Evolutionary conservation across 164 flowering plant genomes (phyloP).

Genomic region (Euptelea pleiosperma): DNA sequence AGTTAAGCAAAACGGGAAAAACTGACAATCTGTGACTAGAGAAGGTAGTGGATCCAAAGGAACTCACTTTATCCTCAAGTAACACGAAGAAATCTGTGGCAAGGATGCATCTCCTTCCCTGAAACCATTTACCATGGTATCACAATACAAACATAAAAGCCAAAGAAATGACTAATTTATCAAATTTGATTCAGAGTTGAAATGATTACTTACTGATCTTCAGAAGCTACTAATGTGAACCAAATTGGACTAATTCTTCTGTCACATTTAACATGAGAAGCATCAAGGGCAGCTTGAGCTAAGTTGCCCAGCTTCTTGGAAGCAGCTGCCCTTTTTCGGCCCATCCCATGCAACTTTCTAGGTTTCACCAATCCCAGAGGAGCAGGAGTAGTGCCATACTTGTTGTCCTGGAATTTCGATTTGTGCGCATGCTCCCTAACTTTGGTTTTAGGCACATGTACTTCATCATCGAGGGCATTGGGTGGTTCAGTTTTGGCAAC

Average conservation of each 20-base stretch:
- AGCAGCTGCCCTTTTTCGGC: slow-evolving; percentile 40
- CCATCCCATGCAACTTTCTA: slow-evolving; percentile 45
- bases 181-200: neutral
- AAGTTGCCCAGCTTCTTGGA: slow-evolving; percentile 28
- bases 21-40: neutral
- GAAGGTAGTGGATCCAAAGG: neutral
- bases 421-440: slow-evolving; percentile 42
- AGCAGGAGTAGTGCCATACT: slow-evolving; percentile 21
- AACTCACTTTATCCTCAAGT: slow-evolving; percentile 66
- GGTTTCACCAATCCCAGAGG: slow-evolving; percentile 46
- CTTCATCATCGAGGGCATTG: slow-evolving; percentile 26
- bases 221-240: slow-evolving; percentile 78
- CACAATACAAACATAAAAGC: slow-evolving; percentile 4
- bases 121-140: slow-evolving; percentile 21
- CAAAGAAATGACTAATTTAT: neutral
- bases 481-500: slow-evolving; percentile 34
- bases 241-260: slow-evolving; percentile 67
- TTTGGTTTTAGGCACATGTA: slow-evolving; percentile 35
- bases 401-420: slow-evolving; percentile 42
- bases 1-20: neutral
- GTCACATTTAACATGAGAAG: slow-evolving; percentile 30
- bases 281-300: slow-evolving; percentile 53
- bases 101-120: slow-evolving; percentile 61
- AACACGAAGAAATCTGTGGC: slow-evolving; percentile 51
- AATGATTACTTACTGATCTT: slow-evolving; percentile 61